These are phyloP conservation scores for Fusarium xyrophilum DNA, from an alignment of 2,329 filamentous ascomycete genomes.

Conservation along the genomic window DNA sequence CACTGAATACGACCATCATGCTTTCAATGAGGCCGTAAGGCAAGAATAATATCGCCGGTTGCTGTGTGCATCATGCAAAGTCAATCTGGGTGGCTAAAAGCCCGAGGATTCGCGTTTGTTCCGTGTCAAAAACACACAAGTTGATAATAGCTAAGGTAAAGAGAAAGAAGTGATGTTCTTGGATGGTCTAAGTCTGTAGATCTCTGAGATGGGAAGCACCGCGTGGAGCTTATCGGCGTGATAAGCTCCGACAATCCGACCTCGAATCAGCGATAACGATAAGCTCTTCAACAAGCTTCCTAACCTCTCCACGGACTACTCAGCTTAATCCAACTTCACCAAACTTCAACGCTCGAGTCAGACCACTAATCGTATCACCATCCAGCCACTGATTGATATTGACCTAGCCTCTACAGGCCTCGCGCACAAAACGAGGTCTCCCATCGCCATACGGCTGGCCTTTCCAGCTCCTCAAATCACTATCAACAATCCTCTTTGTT, in stretches of 20 bases:
- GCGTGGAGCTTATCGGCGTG: constrained; percentile 7
- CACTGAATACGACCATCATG: neutral
- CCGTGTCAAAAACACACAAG: neutral
- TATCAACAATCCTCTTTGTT: constrained; percentile 4
- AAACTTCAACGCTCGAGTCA: neutral
- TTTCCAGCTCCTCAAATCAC: constrained; percentile 9
- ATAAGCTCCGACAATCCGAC: constrained; percentile 28
- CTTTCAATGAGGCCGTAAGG: neutral
- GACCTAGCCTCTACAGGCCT: too few species aligned
- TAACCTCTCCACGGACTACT: neutral
- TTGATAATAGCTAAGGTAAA: neutral
- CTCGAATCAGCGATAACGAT: constrained; percentile 26
- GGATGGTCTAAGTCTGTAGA: neutral
- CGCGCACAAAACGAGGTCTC: neutral
- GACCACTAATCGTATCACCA: neutral
- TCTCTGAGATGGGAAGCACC: neutral
- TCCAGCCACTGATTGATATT: neutral
- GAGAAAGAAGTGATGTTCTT: neutral
- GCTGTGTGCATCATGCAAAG: neutral
- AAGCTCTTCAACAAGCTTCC: constrained; percentile 21
- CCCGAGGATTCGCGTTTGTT: accelerated
- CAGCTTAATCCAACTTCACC: neutral
- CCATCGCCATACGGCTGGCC: constrained; percentile 3
- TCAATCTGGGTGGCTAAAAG: too few species aligned
- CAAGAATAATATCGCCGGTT: neutral